These are phyloP conservation scores for Pichia terricola DNA, from an alignment of 1,139 yeast genomes.

Conservation along the genomic window DNA sequence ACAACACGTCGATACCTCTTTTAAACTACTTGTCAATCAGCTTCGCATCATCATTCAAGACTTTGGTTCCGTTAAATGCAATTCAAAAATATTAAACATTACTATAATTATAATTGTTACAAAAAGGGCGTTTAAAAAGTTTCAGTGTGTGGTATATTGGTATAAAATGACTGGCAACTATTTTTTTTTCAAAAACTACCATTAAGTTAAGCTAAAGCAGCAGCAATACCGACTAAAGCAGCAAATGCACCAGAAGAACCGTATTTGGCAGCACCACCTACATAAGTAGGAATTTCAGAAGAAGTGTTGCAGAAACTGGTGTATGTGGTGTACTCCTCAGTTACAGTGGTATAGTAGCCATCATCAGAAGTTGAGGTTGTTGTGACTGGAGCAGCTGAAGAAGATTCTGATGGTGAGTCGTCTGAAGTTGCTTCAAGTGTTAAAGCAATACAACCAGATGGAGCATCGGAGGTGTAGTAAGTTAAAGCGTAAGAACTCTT, in stretches of 20 bases:
- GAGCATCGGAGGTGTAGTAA: slow-evolving; percentile 18
- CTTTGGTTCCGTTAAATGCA: too few relatives aligned
- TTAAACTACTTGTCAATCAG: too few relatives aligned
- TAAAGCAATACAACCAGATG: slow-evolving; percentile 14
- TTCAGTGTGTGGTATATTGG: too few relatives aligned
- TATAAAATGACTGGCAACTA: too few relatives aligned
- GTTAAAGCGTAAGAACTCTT: slow-evolving; percentile 14
- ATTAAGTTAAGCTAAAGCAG: neutral
- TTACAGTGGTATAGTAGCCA: neutral
- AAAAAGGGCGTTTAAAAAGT: too few relatives aligned
- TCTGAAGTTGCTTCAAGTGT: slow-evolving; percentile 4
- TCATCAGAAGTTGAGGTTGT: neutral
- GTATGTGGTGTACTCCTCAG: neutral
- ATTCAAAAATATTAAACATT: too few relatives aligned
- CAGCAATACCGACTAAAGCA: neutral
- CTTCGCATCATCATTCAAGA: too few relatives aligned
- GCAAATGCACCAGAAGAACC: slow-evolving; percentile 3
- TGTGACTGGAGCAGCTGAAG: slow-evolving; percentile 1
- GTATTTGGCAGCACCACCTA: slow-evolving; percentile 1
- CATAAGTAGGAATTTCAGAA: neutral
- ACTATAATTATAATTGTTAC: too few relatives aligned
- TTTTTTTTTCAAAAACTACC: too few relatives aligned
- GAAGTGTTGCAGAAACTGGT: neutral
- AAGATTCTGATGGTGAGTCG: slow-evolving; percentile 1
- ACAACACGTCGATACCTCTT: too few relatives aligned